Conservation (phyloP, 441 rosid genomes). For the Populus trichocarpa region DNA sequence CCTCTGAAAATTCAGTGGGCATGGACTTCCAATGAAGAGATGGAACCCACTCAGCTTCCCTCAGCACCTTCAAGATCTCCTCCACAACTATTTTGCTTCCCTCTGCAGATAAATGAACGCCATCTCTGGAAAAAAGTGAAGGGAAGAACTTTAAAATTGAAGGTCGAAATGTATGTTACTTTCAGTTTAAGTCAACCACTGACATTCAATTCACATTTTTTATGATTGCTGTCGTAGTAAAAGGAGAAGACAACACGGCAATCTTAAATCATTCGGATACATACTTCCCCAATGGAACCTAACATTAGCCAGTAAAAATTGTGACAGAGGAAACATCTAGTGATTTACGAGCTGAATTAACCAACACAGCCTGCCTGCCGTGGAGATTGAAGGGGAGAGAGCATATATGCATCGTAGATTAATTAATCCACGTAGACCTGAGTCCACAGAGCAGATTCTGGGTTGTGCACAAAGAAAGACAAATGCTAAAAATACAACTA, state of each 20-base stretch:
- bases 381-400: background rate
- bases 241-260: background rate
- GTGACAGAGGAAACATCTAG: background rate
- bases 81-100: slow-evolving; percentile 82
- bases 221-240: background rate
- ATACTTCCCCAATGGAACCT: background rate
- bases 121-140: slow-evolving; percentile 45
- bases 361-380: background rate
- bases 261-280: background rate
- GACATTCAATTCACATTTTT: background rate
- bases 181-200: background rate
- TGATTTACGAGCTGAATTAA: background rate
- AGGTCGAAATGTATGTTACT: background rate
- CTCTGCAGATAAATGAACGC: slow-evolving; percentile 80
- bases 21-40: slow-evolving; percentile 88
- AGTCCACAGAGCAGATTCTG: background rate
- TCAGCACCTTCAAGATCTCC: slow-evolving; percentile 73
- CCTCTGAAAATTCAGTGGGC: slow-evolving; percentile 75
- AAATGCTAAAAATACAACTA: background rate
- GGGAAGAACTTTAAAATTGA: background rate
- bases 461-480: background rate
- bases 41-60: slow-evolving; percentile 79
- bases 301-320: background rate
- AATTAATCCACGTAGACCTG: background rate
- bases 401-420: background rate